A percentile compares a stretch with the other conserved stretches of the same genome.
phyloP scores from a whole-genome alignment of 176 grass and related monocot genomes.

The Paspalum notatum region DNA sequence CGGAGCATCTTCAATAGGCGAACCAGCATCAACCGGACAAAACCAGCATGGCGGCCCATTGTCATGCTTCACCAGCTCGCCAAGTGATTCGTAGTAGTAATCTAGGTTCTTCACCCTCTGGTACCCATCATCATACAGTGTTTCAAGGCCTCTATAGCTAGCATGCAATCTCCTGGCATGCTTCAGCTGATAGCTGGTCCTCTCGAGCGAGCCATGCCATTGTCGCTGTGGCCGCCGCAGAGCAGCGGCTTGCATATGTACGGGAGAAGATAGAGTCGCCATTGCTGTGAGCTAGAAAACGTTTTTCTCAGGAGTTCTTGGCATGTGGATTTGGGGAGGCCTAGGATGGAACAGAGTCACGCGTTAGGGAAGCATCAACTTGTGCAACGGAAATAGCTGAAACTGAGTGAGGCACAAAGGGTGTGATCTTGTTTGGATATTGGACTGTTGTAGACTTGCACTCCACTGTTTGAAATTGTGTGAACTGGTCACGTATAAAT shows the following conservation, averaged over 20 bases:
- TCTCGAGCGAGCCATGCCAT: neutral
- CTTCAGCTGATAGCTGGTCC: slow-evolving; percentile 22
- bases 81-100: slow-evolving; percentile 50
- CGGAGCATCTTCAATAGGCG: slow-evolving; percentile 50
- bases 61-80: slow-evolving; percentile 51
- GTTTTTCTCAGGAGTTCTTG: neutral
- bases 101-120: slow-evolving; percentile 38
- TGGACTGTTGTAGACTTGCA: slow-evolving; percentile 1
- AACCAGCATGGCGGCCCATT: slow-evolving; percentile 55
- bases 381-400: slow-evolving; percentile 51
- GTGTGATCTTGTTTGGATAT: slow-evolving; percentile 35
- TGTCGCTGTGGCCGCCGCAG: neutral
- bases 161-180: slow-evolving; percentile 38
- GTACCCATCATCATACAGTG: slow-evolving; percentile 67
- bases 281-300: slow-evolving; percentile 49
- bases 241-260: slow-evolving; percentile 10
- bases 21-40: slow-evolving; percentile 38
- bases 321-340: neutral
- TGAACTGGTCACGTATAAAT: neutral
- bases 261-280: slow-evolving; percentile 35
- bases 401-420: slow-evolving; percentile 44
- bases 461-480: neutral
- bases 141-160: slow-evolving; percentile 62
- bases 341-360: slow-evolving; percentile 21
- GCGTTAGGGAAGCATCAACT: slow-evolving; percentile 18